These are phyloP conservation scores for Monilinia fructigena DNA, from an alignment of 2,329 filamentous ascomycete genomes.

Conservation along the genomic window DNA sequence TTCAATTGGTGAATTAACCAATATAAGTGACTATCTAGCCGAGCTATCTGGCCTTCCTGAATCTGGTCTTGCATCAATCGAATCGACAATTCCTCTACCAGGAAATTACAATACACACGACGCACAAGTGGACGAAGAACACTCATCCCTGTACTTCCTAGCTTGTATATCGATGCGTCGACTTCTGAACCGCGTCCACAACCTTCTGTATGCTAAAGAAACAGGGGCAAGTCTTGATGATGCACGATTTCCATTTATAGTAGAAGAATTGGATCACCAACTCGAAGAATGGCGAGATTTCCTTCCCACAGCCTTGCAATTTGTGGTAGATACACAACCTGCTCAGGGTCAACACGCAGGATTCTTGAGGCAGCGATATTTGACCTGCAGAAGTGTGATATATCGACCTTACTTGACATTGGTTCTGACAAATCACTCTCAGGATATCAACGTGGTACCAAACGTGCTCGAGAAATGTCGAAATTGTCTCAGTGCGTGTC, in stretches of 20 bases:
- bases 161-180: slow-evolving; percentile 54
- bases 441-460: slow-evolving; percentile 21
- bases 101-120: slow-evolving; percentile 49
- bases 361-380: slow-evolving; percentile 51
- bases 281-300: slow-evolving; percentile 51
- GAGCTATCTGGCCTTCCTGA: slow-evolving; percentile 52
- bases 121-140: slow-evolving; percentile 40
- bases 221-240: slow-evolving; percentile 48
- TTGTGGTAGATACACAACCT: slow-evolving; percentile 41
- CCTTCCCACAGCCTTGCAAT: slow-evolving; percentile 46
- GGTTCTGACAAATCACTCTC: slow-evolving; percentile 38
- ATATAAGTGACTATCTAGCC: slow-evolving; percentile 50
- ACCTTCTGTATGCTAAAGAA: slow-evolving; percentile 49
- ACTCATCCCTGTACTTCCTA: slow-evolving; percentile 53
- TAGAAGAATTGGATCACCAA: slow-evolving; percentile 50
- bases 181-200: slow-evolving; percentile 49
- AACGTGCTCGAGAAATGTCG: slow-evolving; percentile 45
- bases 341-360: slow-evolving; percentile 46
- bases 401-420: slow-evolving; percentile 53
- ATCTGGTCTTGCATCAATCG: slow-evolving; percentile 51
- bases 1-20: background rate
- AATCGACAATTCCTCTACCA: slow-evolving; percentile 50
- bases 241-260: slow-evolving; percentile 48
- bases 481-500: slow-evolving; percentile 48
- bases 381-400: slow-evolving; percentile 53